A percentile compares a stretch with the other conserved stretches of the same genome.
Evolutionary conservation across 2,329 filamentous ascomycete species (phyloP).

Genomic region (Aquanectria penicillioides): DNA sequence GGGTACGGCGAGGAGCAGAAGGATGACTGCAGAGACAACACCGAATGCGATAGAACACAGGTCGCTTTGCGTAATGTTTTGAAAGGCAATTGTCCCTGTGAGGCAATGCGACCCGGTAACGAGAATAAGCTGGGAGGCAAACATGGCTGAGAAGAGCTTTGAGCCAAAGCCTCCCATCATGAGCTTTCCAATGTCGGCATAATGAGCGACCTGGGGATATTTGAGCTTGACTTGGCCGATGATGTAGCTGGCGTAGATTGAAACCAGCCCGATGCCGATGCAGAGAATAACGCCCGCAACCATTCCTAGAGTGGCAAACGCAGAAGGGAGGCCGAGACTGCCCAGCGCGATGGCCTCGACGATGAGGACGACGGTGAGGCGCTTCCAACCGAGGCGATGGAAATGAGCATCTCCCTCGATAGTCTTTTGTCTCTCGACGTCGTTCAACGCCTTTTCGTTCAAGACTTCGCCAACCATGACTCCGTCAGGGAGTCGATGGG

Average conservation of each 20-base stretch:
- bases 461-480: background rate
- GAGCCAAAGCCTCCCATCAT: background rate
- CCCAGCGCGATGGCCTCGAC: background rate
- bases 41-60: slow-evolving; percentile 41
- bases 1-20: slow-evolving; percentile 51
- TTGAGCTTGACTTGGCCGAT: background rate
- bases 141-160: background rate
- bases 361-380: background rate
- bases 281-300: background rate
- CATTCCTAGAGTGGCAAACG: background rate
- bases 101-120: background rate
- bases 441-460: background rate
- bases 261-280: background rate
- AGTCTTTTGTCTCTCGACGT: background rate
- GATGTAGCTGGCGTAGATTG: background rate
- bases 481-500: background rate
- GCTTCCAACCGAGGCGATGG: too few relatives aligned
- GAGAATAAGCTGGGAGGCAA: background rate
- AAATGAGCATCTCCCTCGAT: background rate
- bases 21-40: slow-evolving; percentile 49
- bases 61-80: background rate
- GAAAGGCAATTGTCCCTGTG: background rate
- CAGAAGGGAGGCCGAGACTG: background rate
- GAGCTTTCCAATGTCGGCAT: background rate
- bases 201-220: background rate